A percentile compares a stretch with the other conserved stretches of the same genome.
Conservation (phyloP, 441 rosid species). For the Adansonia madagascariensis region DNA sequence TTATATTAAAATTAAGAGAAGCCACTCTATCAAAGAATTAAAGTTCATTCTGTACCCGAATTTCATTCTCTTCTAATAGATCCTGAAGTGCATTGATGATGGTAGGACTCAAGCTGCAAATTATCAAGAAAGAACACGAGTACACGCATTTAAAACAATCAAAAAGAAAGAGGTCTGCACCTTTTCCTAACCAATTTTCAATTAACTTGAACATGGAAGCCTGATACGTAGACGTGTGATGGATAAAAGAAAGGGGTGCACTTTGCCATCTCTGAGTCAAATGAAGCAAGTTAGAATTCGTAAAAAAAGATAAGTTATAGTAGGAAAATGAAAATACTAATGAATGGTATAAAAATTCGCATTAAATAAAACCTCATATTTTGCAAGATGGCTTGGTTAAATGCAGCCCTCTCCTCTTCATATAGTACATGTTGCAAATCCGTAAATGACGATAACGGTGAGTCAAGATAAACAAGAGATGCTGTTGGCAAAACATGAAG, state of each 20-base stretch:
- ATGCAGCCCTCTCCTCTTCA: slow-evolving; percentile 85
- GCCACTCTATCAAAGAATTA: neutral
- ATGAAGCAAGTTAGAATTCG: slow-evolving; percentile 25
- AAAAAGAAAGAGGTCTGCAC: slow-evolving; percentile 10
- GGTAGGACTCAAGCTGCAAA: slow-evolving; percentile 89
- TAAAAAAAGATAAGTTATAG: neutral
- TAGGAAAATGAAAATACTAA: slow-evolving; percentile 11
- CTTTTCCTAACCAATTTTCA: slow-evolving; percentile 76
- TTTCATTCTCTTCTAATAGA: slow-evolving; percentile 79
- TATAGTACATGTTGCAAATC: slow-evolving; percentile 86
- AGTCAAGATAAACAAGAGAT: slow-evolving; percentile 72
- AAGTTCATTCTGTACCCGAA: slow-evolving; percentile 57
- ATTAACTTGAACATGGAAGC: slow-evolving; percentile 95
- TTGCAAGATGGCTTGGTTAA: slow-evolving; percentile 76
- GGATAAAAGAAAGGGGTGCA: slow-evolving; percentile 84
- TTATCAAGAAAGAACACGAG: slow-evolving; percentile 28
- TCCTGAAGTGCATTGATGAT: slow-evolving; percentile 75
- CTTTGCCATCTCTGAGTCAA: slow-evolving; percentile 66
- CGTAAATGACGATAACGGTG: slow-evolving; percentile 72
- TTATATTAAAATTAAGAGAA: too few species aligned
- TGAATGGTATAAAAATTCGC: too few species aligned
- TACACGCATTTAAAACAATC: slow-evolving; percentile 20
- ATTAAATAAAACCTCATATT: slow-evolving; percentile 60
- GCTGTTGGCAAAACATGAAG: slow-evolving; percentile 73
- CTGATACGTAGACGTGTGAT: slow-evolving; percentile 93